Percentiles rank a stretch among this genome's conserved stretches.
phyloP scores from a whole-genome alignment of 2,329 filamentous ascomycete species.

The Cladosporium sp. region DNA sequence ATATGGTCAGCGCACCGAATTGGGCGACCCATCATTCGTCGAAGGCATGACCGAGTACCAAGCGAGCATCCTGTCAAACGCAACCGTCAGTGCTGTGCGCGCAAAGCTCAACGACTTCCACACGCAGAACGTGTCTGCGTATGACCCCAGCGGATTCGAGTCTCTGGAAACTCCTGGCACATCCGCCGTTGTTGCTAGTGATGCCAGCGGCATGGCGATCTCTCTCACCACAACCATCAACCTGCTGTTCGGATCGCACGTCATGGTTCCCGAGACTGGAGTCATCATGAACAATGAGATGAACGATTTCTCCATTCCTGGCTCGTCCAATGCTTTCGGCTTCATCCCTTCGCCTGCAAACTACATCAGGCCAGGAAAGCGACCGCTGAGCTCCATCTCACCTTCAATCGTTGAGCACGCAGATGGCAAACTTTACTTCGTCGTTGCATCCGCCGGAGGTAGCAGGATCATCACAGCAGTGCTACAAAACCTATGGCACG shows the following conservation, averaged over 20 bases:
- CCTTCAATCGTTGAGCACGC: slow-evolving; percentile 73
- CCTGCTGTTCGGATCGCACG: slow-evolving; percentile 75
- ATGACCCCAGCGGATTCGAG: slow-evolving; percentile 69
- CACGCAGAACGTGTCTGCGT: slow-evolving; percentile 72
- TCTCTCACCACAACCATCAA: slow-evolving; percentile 87
- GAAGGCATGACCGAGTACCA: slow-evolving; percentile 65
- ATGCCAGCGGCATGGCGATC: slow-evolving; percentile 72
- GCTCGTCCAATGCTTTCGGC: slow-evolving; percentile 76
- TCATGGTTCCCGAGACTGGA: slow-evolving; percentile 80
- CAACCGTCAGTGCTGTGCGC: slow-evolving; percentile 62
- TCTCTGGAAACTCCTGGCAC: slow-evolving; percentile 72
- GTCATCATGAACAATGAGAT: slow-evolving; percentile 68
- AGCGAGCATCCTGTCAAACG: slow-evolving; percentile 64
- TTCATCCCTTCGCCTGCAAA: slow-evolving; percentile 79
- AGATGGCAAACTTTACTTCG: slow-evolving; percentile 66
- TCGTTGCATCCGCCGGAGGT: slow-evolving; percentile 77
- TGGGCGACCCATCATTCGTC: slow-evolving; percentile 82
- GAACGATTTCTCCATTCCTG: slow-evolving; percentile 84
- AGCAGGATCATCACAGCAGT: slow-evolving; percentile 81
- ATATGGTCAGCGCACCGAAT: slow-evolving; percentile 72
- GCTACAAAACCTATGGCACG: slow-evolving; percentile 71
- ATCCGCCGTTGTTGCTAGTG: slow-evolving; percentile 71
- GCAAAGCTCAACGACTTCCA: slow-evolving; percentile 68
- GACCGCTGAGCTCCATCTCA: slow-evolving; percentile 79
- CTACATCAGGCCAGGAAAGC: slow-evolving; percentile 77